Conservation (phyloP, 768 basidiomycete genomes). For the Leccinellum albellum region DNA sequence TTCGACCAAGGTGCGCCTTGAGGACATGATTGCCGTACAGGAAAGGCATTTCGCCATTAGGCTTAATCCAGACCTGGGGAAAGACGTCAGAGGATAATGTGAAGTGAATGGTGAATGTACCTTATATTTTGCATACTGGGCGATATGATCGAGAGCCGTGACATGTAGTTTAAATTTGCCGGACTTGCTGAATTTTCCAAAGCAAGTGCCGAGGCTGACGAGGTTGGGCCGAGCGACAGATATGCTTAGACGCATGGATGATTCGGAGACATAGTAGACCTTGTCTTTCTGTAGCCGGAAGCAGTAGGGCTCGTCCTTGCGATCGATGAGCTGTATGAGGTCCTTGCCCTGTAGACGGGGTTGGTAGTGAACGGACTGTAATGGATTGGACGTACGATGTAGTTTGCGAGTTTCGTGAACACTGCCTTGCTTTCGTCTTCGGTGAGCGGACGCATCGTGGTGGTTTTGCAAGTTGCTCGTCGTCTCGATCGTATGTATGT, state of each 20-base stretch:
- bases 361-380: rapidly evolving
- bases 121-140: slow-evolving; percentile 98
- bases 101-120: slow-evolving; percentile 39
- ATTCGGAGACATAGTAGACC: slow-evolving; percentile 95
- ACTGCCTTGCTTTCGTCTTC: slow-evolving; percentile 96
- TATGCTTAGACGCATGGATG: slow-evolving; percentile 88
- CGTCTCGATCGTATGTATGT: neutral
- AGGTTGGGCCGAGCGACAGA: slow-evolving; percentile 92
- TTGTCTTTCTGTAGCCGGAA: slow-evolving; percentile 93
- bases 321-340: slow-evolving; percentile 90
- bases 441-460: slow-evolving; percentile 86
- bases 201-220: slow-evolving; percentile 90
- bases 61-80: slow-evolving; percentile 93
- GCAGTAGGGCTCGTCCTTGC: slow-evolving; percentile 91
- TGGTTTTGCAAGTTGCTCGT: neutral
- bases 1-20: slow-evolving; percentile 97
- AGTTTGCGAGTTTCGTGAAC: slow-evolving; percentile 96
- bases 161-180: slow-evolving; percentile 98
- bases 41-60: slow-evolving; percentile 99
- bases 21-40: slow-evolving; percentile 97
- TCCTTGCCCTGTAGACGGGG: slow-evolving; percentile 75
- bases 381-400: slow-evolving; percentile 60
- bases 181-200: slow-evolving; percentile 95
- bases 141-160: slow-evolving; percentile 87
- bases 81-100: neutral